These are phyloP conservation scores for Pseudocercospora macadamiae DNA, from an alignment of 2,329 filamentous ascomycete species.

Conservation along the genomic window DNA sequence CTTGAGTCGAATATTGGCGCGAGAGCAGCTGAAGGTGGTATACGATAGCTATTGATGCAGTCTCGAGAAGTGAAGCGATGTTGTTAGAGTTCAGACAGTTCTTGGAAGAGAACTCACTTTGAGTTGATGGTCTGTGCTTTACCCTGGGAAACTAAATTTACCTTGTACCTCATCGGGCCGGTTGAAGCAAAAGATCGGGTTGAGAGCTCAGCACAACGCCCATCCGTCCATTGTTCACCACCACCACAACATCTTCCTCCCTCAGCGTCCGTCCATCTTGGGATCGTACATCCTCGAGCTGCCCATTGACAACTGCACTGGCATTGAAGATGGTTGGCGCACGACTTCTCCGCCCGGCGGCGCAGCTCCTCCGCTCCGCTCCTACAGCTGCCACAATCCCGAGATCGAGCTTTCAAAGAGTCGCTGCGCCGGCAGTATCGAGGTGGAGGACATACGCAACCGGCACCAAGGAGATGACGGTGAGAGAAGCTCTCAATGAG, in stretches of 20 bases:
- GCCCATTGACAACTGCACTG: slow-evolving; percentile 17
- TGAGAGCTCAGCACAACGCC: slow-evolving; percentile 11
- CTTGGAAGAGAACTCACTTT: no score
- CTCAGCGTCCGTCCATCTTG: slow-evolving; percentile 3
- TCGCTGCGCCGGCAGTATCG: slow-evolving; percentile 51
- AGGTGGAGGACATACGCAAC: slow-evolving; percentile 60
- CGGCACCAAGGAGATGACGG: slow-evolving; percentile 88
- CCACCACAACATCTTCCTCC: slow-evolving; percentile 5
- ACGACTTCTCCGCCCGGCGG: slow-evolving; percentile 66
- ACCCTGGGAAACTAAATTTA: not conserved
- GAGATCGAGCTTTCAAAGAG: slow-evolving; percentile 57
- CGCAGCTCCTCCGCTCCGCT: slow-evolving; percentile 63
- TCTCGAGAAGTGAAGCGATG: not conserved
- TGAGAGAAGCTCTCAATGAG: slow-evolving; percentile 96
- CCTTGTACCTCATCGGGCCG: not conserved
- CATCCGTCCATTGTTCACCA: slow-evolving; percentile 6
- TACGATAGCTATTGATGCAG: no score
- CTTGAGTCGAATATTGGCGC: no score
- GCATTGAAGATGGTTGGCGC: slow-evolving; percentile 56
- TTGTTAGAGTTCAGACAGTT: slow-evolving; percentile 6
- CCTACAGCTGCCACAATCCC: slow-evolving; percentile 49
- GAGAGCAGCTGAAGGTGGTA: no score
- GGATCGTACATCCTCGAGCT: not conserved
- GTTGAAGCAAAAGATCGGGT: slow-evolving; percentile 4
- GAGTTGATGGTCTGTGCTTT: no score